A percentile compares a stretch with the other conserved stretches of the same genome.
Conservation (phyloP, 2,329 filamentous ascomycete genomes). For the Xylaria sp. region DNA sequence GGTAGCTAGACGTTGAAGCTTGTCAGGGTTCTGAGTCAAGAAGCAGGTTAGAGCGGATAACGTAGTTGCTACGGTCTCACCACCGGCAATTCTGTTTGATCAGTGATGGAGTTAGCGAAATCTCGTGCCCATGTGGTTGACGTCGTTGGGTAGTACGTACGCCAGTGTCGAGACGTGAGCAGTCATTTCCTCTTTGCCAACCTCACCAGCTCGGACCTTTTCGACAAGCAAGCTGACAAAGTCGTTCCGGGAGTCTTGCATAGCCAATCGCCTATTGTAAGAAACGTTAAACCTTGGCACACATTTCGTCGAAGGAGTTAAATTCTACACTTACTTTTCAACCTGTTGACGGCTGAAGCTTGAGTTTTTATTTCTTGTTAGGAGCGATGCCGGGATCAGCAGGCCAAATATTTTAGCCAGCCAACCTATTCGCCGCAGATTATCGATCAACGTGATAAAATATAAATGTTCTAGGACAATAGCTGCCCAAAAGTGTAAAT, state of each 20-base stretch:
- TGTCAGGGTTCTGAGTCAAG: constrained; percentile 45
- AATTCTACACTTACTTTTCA: neutral
- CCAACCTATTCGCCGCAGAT: neutral
- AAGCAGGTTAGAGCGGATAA: constrained; percentile 47
- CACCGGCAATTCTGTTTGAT: constrained; percentile 52
- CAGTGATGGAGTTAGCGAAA: too few relatives aligned
- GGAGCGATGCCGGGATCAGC: neutral
- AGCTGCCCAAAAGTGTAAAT: neutral
- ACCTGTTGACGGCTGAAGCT: neutral
- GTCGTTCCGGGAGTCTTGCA: neutral
- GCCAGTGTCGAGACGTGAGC: neutral
- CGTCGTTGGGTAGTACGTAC: too few relatives aligned
- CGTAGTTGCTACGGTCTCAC: constrained; percentile 60
- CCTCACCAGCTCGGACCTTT: neutral
- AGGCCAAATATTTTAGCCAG: neutral
- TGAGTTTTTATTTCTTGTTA: neutral
- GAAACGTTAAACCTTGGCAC: too few relatives aligned
- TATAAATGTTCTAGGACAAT: neutral
- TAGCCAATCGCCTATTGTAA: neutral
- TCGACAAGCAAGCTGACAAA: neutral
- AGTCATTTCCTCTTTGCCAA: neutral
- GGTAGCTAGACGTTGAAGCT: constrained; percentile 35
- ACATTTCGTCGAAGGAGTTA: too few relatives aligned
- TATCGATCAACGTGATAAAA: neutral
- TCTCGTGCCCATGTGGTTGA: too few relatives aligned